Conservation (phyloP, 345 rosid genomes). For the Turritis glabra region DNA sequence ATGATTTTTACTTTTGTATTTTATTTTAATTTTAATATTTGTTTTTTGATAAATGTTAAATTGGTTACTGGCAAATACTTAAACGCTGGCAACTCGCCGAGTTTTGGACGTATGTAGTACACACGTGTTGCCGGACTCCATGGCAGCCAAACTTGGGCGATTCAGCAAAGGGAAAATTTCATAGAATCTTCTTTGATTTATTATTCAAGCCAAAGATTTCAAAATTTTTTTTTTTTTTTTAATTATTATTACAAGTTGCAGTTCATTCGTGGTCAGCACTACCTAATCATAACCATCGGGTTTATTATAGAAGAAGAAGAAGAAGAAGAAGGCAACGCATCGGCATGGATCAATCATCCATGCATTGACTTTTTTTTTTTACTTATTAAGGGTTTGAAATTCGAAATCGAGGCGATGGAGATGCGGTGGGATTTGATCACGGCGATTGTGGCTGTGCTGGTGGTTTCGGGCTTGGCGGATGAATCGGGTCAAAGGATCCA, state of each 20-base stretch:
- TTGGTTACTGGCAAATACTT: too few species aligned
- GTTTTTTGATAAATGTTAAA: too few species aligned
- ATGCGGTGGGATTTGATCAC: slow-evolving; percentile 31
- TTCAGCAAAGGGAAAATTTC: not conserved
- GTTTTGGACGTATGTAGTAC: too few species aligned
- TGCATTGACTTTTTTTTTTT: slow-evolving; percentile 47
- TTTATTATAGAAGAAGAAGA: too few species aligned
- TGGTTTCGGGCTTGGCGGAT: slow-evolving; percentile 36
- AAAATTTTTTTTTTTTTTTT: too few species aligned
- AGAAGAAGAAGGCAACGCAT: not conserved
- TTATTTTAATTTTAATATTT: too few species aligned
- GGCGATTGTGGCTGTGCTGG: too few species aligned
- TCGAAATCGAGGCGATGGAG: slow-evolving; percentile 33
- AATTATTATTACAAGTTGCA: slow-evolving; percentile 1
- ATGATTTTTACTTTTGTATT: too few species aligned
- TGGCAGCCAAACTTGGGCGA: slow-evolving; percentile 6
- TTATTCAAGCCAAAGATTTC: too few species aligned
- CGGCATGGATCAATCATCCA: slow-evolving; percentile 25
- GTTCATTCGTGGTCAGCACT: slow-evolving; percentile 29
- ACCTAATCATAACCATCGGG: slow-evolving; percentile 29
- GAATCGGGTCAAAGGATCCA: slow-evolving; percentile 48
- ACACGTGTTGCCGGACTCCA: slow-evolving; percentile 33
- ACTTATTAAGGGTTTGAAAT: too few species aligned
- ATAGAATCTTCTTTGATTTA: slow-evolving; percentile 15
- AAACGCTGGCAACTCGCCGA: too few species aligned